Conservation (phyloP, 2,329 filamentous ascomycete species). For the Trichoderma brevicompactum region DNA sequence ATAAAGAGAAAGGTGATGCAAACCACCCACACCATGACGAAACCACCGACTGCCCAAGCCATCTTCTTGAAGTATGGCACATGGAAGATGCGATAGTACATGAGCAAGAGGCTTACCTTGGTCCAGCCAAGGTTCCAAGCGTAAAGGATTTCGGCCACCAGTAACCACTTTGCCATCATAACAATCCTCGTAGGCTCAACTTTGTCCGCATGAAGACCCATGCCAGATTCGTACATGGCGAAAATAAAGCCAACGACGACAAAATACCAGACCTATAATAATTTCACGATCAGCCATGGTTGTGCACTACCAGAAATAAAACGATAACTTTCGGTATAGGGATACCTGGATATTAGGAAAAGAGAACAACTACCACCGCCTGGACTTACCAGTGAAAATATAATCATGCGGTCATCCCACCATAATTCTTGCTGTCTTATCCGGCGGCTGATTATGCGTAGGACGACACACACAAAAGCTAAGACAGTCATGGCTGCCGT, state of each 20-base stretch:
- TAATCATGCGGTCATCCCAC: constrained; percentile 56
- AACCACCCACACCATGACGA: constrained; percentile 54
- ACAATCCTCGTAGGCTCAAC: constrained; percentile 45
- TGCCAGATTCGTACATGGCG: constrained; percentile 51
- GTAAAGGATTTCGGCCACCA: constrained; percentile 54
- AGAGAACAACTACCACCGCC: too few relatives aligned
- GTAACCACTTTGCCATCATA: constrained; percentile 52
- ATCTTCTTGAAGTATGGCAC: constrained; percentile 49
- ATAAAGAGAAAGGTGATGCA: constrained; percentile 54
- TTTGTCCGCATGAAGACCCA: constrained; percentile 52
- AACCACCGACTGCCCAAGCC: constrained; percentile 46
- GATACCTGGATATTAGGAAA: too few relatives aligned
- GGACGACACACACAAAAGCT: constrained; percentile 43
- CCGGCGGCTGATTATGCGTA: constrained; percentile 48
- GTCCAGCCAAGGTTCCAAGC: constrained; percentile 54
- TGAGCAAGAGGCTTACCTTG: constrained; percentile 55
- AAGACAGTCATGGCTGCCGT: constrained; percentile 48
- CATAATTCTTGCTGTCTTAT: constrained; percentile 48
- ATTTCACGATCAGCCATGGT: background rate
- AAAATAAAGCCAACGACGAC: constrained; percentile 52
- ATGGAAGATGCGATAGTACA: constrained; percentile 59
- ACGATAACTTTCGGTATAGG: too few relatives aligned
- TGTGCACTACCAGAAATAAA: too few relatives aligned
- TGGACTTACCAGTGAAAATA: constrained; percentile 51
- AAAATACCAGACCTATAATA: constrained; percentile 46